These are phyloP conservation scores for Xylariaceae sp. DNA, from an alignment of 2,329 filamentous ascomycete genomes.

Conservation along the genomic window DNA sequence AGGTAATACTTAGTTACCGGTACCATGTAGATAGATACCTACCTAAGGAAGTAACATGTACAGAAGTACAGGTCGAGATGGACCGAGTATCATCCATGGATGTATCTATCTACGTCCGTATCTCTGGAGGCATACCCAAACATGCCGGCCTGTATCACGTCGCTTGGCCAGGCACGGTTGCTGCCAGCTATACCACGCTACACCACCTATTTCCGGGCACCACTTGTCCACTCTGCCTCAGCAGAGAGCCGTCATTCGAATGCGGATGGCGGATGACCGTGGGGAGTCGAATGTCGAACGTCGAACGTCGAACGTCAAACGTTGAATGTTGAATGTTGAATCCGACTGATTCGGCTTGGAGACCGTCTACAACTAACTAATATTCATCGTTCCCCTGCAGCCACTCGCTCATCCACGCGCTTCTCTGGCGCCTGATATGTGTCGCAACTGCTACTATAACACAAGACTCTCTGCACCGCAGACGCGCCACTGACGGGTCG, in stretches of 20 bases:
- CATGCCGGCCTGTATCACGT: neutral
- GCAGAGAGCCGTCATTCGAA: neutral
- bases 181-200: neutral
- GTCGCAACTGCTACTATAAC: neutral
- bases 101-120: no score
- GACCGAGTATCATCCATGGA: no score
- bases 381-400: no score
- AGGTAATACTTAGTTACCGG: no score
- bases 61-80: neutral
- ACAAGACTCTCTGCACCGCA: no score
- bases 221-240: neutral
- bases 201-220: neutral
- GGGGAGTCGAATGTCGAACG: no score
- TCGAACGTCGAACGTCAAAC: neutral
- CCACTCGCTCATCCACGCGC: neutral
- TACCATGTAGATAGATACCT: no score
- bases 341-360: neutral
- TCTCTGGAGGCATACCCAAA: neutral
- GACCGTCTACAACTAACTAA: neutral
- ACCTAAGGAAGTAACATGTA: no score
- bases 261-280: neutral
- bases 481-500: constrained; percentile 6
- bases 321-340: neutral
- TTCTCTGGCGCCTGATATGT: neutral
- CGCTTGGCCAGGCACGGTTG: constrained; percentile 1